A percentile compares a stretch with the other conserved stretches of the same genome.
phyloP scores from a whole-genome alignment of 345 rosid genomes.

The Mallotus nudiflorus region DNA sequence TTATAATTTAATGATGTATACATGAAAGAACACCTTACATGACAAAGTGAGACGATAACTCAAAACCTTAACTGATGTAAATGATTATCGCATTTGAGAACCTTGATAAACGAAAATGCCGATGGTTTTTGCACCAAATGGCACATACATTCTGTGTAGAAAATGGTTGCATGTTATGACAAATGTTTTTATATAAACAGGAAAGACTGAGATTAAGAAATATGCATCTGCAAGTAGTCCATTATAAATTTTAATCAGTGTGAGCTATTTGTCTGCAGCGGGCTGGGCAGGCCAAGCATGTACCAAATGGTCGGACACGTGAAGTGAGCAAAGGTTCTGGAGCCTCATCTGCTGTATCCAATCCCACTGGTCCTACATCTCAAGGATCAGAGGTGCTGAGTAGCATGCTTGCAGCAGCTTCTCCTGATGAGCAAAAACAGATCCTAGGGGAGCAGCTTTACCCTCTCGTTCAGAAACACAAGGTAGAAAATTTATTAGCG shows the following conservation, averaged over 20 bases:
- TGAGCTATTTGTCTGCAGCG: conserved; percentile 26
- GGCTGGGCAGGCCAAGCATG: conserved; percentile 38
- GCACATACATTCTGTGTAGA: background rate
- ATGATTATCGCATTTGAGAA: background rate
- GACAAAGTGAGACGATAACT: background rate
- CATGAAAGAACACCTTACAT: background rate
- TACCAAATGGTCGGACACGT: conserved; percentile 40
- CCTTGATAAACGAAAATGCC: background rate
- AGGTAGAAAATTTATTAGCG: conserved; percentile 34
- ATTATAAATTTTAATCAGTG: background rate
- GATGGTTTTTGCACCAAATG: background rate
- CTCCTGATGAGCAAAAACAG: conserved; percentile 60
- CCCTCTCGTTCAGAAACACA: conserved; percentile 58
- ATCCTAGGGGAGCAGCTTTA: conserved; percentile 61
- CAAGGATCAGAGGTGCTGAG: conserved; percentile 51
- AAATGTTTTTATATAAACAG: background rate
- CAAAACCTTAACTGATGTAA: background rate
- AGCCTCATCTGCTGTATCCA: conserved; percentile 23
- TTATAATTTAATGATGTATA: too few relatives aligned
- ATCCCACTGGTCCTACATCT: conserved; percentile 31
- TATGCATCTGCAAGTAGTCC: background rate
- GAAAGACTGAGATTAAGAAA: background rate
- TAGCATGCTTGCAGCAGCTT: conserved; percentile 58
- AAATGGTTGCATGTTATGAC: background rate
- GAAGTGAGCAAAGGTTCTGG: conserved; percentile 44